Base-by-base conservation (phyloP, 2,329 filamentous ascomycete genomes). In the Chaetomiaceae sp. region DNA sequence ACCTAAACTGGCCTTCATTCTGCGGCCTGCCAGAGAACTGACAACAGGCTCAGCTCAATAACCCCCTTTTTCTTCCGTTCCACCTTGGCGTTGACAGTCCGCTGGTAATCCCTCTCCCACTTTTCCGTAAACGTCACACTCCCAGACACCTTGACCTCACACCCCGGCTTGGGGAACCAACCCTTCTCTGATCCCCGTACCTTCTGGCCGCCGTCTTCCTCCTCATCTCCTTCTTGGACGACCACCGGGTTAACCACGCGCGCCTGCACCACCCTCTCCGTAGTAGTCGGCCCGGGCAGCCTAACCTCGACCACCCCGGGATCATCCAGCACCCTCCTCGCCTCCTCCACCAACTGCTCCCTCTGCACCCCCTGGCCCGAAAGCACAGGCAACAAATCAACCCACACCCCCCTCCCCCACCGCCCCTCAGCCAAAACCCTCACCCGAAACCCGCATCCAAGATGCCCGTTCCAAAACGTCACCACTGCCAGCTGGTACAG, bases 41-140 rank as follows among this genome's bases (percentile, higher is more conserved):
- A 55, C 20, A 38, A 44, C 48, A 60, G 48, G 25, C 47, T 53
- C 46, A 60, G 23, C 50, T 57, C 55, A 8, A 60, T 48, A 2
- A 54, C 54, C 7, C 57, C 55, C 46, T 55, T 55, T 13, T 56
- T 56, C 47, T 54, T 59, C 46, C 57, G 46, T 35, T 38, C 38
- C 14, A 53, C 37, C 10, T 44, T 53, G 16, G 54, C 55, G 14
- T 54, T 37, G 21, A 60, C 58, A 6, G 54, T 56, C 13, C 58
- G 48, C 35, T 50, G 44, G 39, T 60, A 60, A 20, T 58, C 55
- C 39, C 42, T 53, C 51, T 60, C 58, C 58, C 58, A 60, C 33
- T 44, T 53, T 37, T 60, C 58, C 2, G 40, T 48, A 37, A 60
- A 60, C 5, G 53, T 56, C 5, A 59, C 54, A 7, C 23, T 37